Conservation (phyloP, 176 grass and related monocot species). For the Oryza meyeriana region DNA sequence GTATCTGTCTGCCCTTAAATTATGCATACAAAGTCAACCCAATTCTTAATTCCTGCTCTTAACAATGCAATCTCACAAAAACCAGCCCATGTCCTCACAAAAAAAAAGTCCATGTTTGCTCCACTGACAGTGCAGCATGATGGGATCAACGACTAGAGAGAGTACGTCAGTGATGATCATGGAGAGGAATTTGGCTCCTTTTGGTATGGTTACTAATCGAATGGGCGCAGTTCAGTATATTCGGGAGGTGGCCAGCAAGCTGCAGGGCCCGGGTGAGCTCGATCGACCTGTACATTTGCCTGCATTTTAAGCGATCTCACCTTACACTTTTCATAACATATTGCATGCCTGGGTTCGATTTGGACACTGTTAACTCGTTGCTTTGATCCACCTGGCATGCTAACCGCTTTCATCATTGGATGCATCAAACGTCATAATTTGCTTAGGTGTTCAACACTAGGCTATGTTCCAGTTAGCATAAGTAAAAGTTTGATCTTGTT, state of each 20-base stretch:
- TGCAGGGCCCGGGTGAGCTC: not conserved
- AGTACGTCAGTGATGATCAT: not conserved
- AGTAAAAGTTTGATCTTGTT: not conserved
- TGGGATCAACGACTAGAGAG: not conserved
- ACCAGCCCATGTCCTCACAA: too few species aligned
- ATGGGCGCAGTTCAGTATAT: not conserved
- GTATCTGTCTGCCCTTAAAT: not conserved
- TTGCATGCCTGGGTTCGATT: not conserved
- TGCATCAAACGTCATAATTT: constrained; percentile 12
- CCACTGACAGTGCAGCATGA: not conserved
- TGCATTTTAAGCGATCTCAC: not conserved
- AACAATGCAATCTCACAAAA: not conserved
- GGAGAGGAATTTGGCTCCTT: not conserved
- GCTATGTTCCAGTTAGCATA: not conserved
- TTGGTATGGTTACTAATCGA: too few species aligned
- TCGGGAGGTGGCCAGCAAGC: not conserved
- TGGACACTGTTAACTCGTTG: not conserved
- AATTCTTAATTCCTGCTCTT: not conserved
- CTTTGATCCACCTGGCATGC: constrained; percentile 12
- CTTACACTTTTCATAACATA: not conserved
- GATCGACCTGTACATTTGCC: not conserved
- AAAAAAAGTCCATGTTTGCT: too few species aligned
- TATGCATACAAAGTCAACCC: not conserved
- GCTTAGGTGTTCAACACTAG: not conserved
- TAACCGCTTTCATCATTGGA: constrained; percentile 26